phyloP scores from a whole-genome alignment of 306 rosid species.

The Delonix regia region DNA sequence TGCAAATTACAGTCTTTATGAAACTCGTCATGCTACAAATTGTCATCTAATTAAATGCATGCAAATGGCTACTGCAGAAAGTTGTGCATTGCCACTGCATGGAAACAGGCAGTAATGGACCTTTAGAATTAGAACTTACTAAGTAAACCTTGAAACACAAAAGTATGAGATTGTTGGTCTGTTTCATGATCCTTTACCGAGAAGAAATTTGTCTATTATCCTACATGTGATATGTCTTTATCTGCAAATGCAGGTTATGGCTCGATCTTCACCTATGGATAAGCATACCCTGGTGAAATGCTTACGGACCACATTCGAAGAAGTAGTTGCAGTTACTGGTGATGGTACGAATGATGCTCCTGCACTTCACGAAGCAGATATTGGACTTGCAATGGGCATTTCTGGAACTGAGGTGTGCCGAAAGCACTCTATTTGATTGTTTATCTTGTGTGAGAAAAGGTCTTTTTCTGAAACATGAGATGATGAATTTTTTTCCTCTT shows the following conservation, averaged over 20 bases:
- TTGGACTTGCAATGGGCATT: constrained; percentile 99
- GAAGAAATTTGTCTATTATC: constrained; percentile 32
- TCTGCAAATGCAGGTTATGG: constrained; percentile 85
- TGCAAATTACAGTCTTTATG: constrained; percentile 12
- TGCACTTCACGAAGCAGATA: constrained; percentile 99
- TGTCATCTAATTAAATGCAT: neutral
- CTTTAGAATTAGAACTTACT: constrained; percentile 15
- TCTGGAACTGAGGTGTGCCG: constrained; percentile 91
- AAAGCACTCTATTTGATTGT: neutral
- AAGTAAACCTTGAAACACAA: constrained; percentile 24
- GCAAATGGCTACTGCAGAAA: too few species aligned
- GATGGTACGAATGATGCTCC: constrained; percentile 99
- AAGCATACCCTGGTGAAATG: constrained; percentile 88
- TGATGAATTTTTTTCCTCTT: neutral
- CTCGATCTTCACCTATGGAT: constrained; percentile 97
- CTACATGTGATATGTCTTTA: constrained; percentile 25
- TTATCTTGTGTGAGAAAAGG: neutral
- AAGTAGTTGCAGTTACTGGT: constrained; percentile 97
- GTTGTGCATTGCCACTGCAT: too few species aligned
- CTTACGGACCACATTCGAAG: constrained; percentile 84
- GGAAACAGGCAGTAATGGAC: neutral
- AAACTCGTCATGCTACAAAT: neutral
- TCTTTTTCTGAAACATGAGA: neutral
- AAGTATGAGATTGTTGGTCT: constrained; percentile 8
- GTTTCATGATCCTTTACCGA: constrained; percentile 2